These are phyloP conservation scores for Alternaria brassicicola DNA, from an alignment of 2,329 filamentous ascomycete genomes.

Conservation along the genomic window DNA sequence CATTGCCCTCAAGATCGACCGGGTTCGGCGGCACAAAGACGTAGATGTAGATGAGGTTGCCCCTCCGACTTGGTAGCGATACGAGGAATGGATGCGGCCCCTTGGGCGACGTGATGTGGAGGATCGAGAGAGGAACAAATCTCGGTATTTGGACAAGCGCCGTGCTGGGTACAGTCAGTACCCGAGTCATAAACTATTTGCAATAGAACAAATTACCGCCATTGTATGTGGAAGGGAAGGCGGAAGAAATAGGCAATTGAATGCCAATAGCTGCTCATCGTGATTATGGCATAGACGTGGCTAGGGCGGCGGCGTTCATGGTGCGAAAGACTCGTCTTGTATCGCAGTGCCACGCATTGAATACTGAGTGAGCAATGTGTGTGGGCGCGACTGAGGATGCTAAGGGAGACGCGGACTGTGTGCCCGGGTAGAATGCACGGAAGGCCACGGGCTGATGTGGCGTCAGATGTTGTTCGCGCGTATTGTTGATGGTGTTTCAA, in stretches of 20 bases:
- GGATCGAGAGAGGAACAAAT: slow-evolving; percentile 45
- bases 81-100: slow-evolving; percentile 53
- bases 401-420: slow-evolving; percentile 7
- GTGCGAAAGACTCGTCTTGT: not conserved
- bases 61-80: slow-evolving; percentile 49
- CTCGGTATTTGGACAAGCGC: slow-evolving; percentile 47
- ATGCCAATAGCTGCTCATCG: slow-evolving; percentile 41
- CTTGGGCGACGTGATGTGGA: slow-evolving; percentile 49
- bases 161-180: slow-evolving; percentile 25
- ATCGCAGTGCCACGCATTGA: not conserved
- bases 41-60: slow-evolving; percentile 49
- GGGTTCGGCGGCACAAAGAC: slow-evolving; percentile 50
- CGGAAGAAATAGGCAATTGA: slow-evolving; percentile 46
- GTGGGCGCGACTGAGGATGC: not conserved
- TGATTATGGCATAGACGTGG: slow-evolving; percentile 10
- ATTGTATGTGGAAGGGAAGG: slow-evolving; percentile 40
- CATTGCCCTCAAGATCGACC: slow-evolving; percentile 34
- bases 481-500: slow-evolving; percentile 2
- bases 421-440: slow-evolving; percentile 12
- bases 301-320: slow-evolving; percentile 3
- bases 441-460: slow-evolving; percentile 9
- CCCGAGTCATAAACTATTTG: not conserved
- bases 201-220: slow-evolving; percentile 15
- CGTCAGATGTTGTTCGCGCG: slow-evolving; percentile 9
- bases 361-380: slow-evolving; percentile 11